A percentile compares a stretch with the other conserved stretches of the same genome.
Evolutionary conservation across 768 basidiomycete species (phyloP).

Genomic region (Termitomyces sp.): DNA sequence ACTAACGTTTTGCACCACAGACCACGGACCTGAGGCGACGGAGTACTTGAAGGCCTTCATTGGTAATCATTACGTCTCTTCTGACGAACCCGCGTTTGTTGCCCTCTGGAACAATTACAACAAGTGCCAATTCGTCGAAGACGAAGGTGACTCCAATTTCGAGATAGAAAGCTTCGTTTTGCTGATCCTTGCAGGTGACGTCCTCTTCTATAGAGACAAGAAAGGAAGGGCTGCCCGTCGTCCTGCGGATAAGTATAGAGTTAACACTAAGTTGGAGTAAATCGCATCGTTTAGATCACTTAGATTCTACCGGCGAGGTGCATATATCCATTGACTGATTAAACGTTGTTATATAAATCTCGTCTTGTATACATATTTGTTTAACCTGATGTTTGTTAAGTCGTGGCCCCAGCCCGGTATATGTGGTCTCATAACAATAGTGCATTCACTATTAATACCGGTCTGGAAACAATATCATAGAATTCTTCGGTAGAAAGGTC

Average conservation of each 20-base stretch:
- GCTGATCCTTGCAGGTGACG: slow-evolving; percentile 23
- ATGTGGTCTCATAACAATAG: too few relatives aligned
- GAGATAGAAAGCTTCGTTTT: not conserved
- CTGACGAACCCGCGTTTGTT: slow-evolving; percentile 32
- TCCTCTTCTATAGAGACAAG: slow-evolving; percentile 41
- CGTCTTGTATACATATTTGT: not conserved
- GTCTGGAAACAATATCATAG: too few relatives aligned
- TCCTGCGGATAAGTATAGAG: slow-evolving; percentile 19
- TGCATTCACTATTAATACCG: too few relatives aligned
- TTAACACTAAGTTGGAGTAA: slow-evolving; percentile 9
- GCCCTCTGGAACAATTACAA: slow-evolving; percentile 54
- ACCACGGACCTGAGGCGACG: slow-evolving; percentile 50
- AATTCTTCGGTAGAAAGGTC: too few relatives aligned
- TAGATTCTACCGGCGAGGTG: not conserved
- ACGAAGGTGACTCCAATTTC: slow-evolving; percentile 32
- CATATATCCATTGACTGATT: not conserved
- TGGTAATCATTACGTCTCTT: slow-evolving; percentile 44
- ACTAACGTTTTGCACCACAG: slow-evolving; percentile 19
- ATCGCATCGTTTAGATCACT: not conserved
- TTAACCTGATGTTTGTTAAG: not conserved
- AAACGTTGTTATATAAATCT: not conserved
- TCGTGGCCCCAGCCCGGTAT: too few relatives aligned
- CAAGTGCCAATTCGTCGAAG: slow-evolving; percentile 53
- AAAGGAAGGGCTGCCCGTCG: slow-evolving; percentile 31
- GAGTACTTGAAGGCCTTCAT: slow-evolving; percentile 42